phyloP scores from a whole-genome alignment of 192 early-diverging fungal species.

The Coemansia sp. region DNA sequence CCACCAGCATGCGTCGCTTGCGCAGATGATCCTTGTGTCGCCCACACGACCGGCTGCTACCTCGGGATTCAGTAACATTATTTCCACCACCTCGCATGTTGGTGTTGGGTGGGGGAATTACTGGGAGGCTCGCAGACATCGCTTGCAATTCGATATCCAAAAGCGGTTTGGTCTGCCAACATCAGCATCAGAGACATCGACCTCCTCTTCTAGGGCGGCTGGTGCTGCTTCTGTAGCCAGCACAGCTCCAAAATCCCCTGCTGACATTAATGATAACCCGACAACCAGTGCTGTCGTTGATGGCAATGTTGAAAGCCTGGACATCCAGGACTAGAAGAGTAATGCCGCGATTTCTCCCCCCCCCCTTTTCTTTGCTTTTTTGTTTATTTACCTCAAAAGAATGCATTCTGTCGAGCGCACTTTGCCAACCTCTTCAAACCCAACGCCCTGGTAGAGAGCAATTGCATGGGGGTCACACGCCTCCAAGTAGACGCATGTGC shows the following conservation, averaged over 20 bases:
- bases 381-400: slow-evolving; percentile 2
- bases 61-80: slow-evolving; percentile 22
- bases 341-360: background rate
- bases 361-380: background rate
- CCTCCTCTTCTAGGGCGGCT: background rate
- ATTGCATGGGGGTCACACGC: slow-evolving; percentile 16
- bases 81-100: slow-evolving; percentile 36
- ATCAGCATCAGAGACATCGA: background rate
- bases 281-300: too few species aligned
- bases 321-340: background rate
- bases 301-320: background rate
- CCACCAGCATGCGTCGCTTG: background rate
- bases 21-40: slow-evolving; percentile 9
- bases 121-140: slow-evolving; percentile 44
- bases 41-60: slow-evolving; percentile 5
- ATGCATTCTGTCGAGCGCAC: slow-evolving; percentile 9
- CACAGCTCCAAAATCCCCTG: too few species aligned
- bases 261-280: too few species aligned
- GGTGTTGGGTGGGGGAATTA: slow-evolving; percentile 53
- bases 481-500: slow-evolving; percentile 22
- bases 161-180: slow-evolving; percentile 25
- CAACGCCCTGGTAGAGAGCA: slow-evolving; percentile 16
- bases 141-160: slow-evolving; percentile 37
- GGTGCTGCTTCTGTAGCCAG: too few species aligned
- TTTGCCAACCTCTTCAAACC: slow-evolving; percentile 18